Evolutionary conservation across 306 rosid genomes (phyloP), one percentile per base, ranked within the genome.

Genomic region (Prunus salicina): DNA sequence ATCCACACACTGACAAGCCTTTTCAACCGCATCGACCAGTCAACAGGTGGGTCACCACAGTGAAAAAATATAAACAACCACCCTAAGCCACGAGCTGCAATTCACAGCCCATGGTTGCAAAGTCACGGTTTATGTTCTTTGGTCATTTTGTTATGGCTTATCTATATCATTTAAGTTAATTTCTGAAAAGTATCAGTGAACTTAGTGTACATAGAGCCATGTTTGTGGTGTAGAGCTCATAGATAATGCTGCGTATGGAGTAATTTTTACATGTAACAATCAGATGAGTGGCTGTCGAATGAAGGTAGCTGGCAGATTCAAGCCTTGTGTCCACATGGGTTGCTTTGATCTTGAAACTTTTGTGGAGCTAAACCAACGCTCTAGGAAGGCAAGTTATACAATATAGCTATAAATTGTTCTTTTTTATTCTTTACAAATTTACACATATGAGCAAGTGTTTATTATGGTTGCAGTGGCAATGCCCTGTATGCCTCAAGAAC

Each of bases 251-350:
- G 45, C 45, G 14, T 19, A 74, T 74, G 30, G 12, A 12, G 28
- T 73, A 28, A 74, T 74, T 60, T 74, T 12, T 74, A 74, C 30
- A 27, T 47, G 46, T 27, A 74, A 61, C 27, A 2, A 12, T 55
- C 65, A 96, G 99, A 89, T 96, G 98, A 96, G 99, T 81, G 99
- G 99, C 76, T 89, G 92, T 32, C 91, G 99, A 86, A 96, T 96
- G 91, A 96, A 93, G 88, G 80, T 92, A 74, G 97, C 99, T 73
- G 99, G 98, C 79, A 90, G 99, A 83, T 96, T 96, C 81, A 96
- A 89, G 80, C 98, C 98, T 34, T 43, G 71, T 45, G 64, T 14
- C 14, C 79, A 76, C 79, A 64, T 76, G 79, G 79, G 79, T 64
- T 76, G 79, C 64, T 76, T 76, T 76, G 79, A 76, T 76, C 73